Evolutionary conservation across 768 basidiomycete species (phyloP).

Genomic region (Hypsizygus marmoreus): DNA sequence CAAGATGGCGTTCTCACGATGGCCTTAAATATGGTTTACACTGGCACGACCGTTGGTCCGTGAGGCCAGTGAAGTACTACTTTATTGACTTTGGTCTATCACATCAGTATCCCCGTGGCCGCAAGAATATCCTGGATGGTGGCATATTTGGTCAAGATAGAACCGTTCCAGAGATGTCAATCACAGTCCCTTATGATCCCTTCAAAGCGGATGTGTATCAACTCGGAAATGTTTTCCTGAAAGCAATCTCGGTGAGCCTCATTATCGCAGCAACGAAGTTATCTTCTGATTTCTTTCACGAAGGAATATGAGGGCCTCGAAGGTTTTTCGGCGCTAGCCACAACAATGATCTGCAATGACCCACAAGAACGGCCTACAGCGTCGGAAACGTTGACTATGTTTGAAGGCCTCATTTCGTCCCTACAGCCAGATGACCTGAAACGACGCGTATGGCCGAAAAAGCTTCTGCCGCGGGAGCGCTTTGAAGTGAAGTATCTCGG

Average conservation of each 20-base stretch:
- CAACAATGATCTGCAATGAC: conserved; percentile 1
- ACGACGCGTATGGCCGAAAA: no score
- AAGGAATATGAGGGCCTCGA: conserved; percentile 9
- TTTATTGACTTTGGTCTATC: conserved; percentile 7
- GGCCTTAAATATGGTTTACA: no score
- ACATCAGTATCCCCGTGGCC: neutral
- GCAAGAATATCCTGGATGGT: neutral
- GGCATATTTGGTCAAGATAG: conserved; percentile 3
- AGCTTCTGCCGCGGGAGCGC: no score
- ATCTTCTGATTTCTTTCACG: neutral
- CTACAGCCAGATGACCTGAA: no score
- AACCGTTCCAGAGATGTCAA: neutral
- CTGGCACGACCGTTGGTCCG: conserved; percentile 2
- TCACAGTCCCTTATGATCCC: conserved; percentile 2
- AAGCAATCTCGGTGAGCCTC: neutral
- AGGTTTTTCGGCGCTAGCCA: neutral
- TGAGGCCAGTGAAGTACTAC: neutral
- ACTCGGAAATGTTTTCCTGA: conserved; percentile 1
- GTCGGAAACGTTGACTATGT: conserved; percentile 1
- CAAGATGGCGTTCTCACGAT: no score
- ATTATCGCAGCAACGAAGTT: no score
- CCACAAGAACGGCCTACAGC: conserved; percentile 7
- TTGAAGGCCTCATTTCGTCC: no score
- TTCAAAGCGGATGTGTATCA: conserved; percentile 8
- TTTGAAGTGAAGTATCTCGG: no score